phyloP scores from a whole-genome alignment of 306 rosid genomes.

The apple (Malus domestica) region ASM211411v1 NC_041802.1:31220001-31220500 shows the following conservation, averaged over 20 bases:
- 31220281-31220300: neutral
- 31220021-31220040: slow-evolving; percentile 6
- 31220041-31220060: neutral
- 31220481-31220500: no score
- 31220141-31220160: neutral
- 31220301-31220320: neutral
- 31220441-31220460: no score
- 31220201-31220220: neutral
- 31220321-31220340: neutral
- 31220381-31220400: neutral
- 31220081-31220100: neutral
- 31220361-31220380: neutral
- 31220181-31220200: neutral
- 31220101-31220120: neutral
- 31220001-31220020: neutral
- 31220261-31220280: neutral
- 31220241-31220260: neutral
- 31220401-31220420: no score
- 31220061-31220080: neutral
- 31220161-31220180: neutral
- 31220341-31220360: neutral
- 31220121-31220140: neutral
- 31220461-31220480: no score
- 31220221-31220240: neutral
- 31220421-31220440: no score